These are phyloP conservation scores for Hypoxylon fuscum DNA, from an alignment of 495 filamentous ascomycete genomes.

Conservation along the genomic window DNA sequence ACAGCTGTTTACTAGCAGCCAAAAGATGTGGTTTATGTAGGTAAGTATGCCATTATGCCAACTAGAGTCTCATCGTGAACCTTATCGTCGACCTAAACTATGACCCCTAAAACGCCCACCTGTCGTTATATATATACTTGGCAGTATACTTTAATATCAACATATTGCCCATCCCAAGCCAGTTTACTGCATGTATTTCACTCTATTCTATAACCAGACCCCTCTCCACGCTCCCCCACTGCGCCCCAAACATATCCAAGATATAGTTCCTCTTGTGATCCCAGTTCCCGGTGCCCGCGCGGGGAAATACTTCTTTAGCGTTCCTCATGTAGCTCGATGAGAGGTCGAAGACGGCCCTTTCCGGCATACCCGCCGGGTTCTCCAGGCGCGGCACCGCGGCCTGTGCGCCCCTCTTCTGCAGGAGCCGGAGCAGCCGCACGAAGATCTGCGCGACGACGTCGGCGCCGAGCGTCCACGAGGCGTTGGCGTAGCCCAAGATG, in stretches of 20 bases:
- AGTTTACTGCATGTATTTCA: too few species aligned
- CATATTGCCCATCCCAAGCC: too few species aligned
- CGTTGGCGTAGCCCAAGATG: conserved; percentile 52
- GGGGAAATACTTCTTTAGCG: conserved; percentile 38
- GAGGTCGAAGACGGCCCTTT: conserved; percentile 20
- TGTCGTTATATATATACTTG: too few species aligned
- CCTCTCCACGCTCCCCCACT: conserved; percentile 1
- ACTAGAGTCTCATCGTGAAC: too few species aligned
- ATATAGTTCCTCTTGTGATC: conserved; percentile 15
- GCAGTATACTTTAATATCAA: too few species aligned
- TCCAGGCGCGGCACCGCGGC: conserved; percentile 31
- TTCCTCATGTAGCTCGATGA: conserved; percentile 42
- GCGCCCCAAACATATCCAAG: conserved; percentile 4
- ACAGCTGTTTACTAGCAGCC: too few species aligned
- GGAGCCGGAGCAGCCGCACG: conserved; percentile 43
- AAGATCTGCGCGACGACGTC: conserved; percentile 45
- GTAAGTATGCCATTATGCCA: too few species aligned
- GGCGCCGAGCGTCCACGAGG: conserved; percentile 55
- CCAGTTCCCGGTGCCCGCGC: conserved; percentile 20
- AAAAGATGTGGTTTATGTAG: too few species aligned
- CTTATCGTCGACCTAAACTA: too few species aligned
- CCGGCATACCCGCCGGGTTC: not conserved
- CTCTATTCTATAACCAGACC: conserved; percentile 4
- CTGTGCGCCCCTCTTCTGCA: conserved; percentile 20
- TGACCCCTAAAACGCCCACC: too few species aligned